Evolutionary conservation across 2,329 filamentous ascomycete genomes (phyloP).

Genomic region (Fusarium agapanthi): DNA sequence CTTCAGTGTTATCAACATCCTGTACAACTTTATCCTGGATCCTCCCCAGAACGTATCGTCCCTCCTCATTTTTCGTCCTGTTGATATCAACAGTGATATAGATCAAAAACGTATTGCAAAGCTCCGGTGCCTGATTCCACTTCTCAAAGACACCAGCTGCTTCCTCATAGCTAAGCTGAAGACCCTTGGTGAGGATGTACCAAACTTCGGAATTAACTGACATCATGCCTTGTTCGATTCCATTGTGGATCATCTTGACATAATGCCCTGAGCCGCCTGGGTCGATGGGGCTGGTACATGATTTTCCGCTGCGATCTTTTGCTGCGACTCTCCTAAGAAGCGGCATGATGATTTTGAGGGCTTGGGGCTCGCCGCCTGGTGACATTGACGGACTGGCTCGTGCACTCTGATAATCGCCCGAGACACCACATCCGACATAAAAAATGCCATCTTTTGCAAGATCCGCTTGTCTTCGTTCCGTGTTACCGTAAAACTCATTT

Average conservation of each 20-base stretch:
- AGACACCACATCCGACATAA: background rate
- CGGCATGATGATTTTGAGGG: background rate
- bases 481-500: conserved; percentile 6
- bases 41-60: background rate
- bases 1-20: background rate
- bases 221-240: conserved; percentile 2
- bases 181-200: conserved; percentile 1
- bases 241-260: background rate
- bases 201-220: background rate
- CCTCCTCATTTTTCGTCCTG: background rate
- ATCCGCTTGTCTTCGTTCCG: background rate
- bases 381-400: background rate
- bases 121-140: background rate
- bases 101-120: background rate
- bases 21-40: background rate
- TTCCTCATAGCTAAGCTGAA: background rate
- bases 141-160: background rate
- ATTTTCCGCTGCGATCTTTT: accelerated
- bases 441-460: background rate
- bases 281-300: background rate
- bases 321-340: background rate
- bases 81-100: background rate
- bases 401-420: background rate
- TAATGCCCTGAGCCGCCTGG: background rate
- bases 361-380: background rate